Percentiles rank a stretch among this genome's conserved stretches.
These are phyloP conservation scores for Yamadazyma laniorum DNA, from an alignment of 805 yeast genomes.

Conservation along the genomic window DNA sequence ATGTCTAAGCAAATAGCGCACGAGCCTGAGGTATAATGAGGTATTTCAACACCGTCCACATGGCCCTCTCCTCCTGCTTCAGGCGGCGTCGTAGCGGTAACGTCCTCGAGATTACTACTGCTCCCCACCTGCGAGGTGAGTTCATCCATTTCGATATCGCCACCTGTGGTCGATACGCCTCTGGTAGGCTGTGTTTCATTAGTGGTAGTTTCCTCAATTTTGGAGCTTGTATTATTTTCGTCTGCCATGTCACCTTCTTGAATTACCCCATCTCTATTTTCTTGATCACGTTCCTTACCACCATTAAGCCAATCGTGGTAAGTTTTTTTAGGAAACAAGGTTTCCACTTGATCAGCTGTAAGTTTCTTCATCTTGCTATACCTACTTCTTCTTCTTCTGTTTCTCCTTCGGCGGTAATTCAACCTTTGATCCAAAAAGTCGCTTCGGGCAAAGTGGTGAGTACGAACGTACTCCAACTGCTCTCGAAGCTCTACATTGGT, in stretches of 20 bases:
- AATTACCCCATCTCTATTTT: constrained; percentile 44
- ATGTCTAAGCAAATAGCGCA: constrained; percentile 79
- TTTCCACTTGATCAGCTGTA: constrained; percentile 57
- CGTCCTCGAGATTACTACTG: background rate
- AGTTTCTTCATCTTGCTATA: constrained; percentile 50
- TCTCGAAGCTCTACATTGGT: constrained; percentile 29
- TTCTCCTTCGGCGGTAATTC: constrained; percentile 30
- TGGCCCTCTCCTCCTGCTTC: background rate
- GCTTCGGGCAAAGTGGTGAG: constrained; percentile 30
- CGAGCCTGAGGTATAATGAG: constrained; percentile 61
- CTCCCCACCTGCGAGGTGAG: background rate
- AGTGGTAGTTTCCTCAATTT: constrained; percentile 2
- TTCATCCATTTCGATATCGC: constrained; percentile 8
- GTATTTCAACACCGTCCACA: constrained; percentile 6
- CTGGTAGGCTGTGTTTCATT: background rate
- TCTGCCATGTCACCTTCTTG: constrained; percentile 25
- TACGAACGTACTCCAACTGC: constrained; percentile 35
- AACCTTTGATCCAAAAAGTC: constrained; percentile 29
- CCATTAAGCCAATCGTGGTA: constrained; percentile 61
- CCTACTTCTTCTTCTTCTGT: constrained; percentile 40
- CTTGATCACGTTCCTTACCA: constrained; percentile 52
- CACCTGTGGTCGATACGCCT: too few species aligned
- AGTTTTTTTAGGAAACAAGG: constrained; percentile 55
- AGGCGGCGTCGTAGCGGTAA: too few species aligned
- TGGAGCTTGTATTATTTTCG: background rate